These are phyloP conservation scores for Iris macrosiphon DNA, from an alignment of 106 monocot genomes.

Conservation along the genomic window DNA sequence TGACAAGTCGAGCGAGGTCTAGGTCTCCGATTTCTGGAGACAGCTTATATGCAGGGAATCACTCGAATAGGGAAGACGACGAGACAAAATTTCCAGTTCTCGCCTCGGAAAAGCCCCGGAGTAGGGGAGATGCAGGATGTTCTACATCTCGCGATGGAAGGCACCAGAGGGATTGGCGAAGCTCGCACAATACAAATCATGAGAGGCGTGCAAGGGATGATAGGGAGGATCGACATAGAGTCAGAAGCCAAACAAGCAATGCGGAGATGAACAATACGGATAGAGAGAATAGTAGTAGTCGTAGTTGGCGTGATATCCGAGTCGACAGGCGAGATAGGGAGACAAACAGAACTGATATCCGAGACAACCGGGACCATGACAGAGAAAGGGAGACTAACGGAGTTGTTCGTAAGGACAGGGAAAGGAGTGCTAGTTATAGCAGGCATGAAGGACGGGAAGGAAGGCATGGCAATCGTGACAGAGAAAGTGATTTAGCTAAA, in stretches of 20 bases:
- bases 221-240: slow-evolving; percentile 9
- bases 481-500: slow-evolving; percentile 21
- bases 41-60: slow-evolving; percentile 11
- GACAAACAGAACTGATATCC: slow-evolving; percentile 27
- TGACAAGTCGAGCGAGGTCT: slow-evolving; percentile 14
- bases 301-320: not conserved
- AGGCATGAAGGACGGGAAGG: slow-evolving; percentile 28
- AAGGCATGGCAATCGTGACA: slow-evolving; percentile 25
- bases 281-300: slow-evolving; percentile 16
- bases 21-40: slow-evolving; percentile 25
- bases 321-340: slow-evolving; percentile 12
- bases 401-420: slow-evolving; percentile 24
- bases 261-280: slow-evolving; percentile 2
- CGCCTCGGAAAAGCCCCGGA: slow-evolving; percentile 8
- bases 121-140: not conserved
- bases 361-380: slow-evolving; percentile 3
- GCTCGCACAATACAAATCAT: slow-evolving; percentile 12
- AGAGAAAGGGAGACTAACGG: slow-evolving; percentile 8
- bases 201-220: slow-evolving; percentile 12
- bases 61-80: slow-evolving; percentile 19
- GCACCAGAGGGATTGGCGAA: slow-evolving; percentile 21
- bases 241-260: slow-evolving; percentile 9
- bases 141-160: slow-evolving; percentile 28
- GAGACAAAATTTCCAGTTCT: slow-evolving; percentile 16
- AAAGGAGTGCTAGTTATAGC: slow-evolving; percentile 35